Base-by-base conservation (phyloP, 2,329 filamentous ascomycete species). In the Trichoderma sp. region DNA sequence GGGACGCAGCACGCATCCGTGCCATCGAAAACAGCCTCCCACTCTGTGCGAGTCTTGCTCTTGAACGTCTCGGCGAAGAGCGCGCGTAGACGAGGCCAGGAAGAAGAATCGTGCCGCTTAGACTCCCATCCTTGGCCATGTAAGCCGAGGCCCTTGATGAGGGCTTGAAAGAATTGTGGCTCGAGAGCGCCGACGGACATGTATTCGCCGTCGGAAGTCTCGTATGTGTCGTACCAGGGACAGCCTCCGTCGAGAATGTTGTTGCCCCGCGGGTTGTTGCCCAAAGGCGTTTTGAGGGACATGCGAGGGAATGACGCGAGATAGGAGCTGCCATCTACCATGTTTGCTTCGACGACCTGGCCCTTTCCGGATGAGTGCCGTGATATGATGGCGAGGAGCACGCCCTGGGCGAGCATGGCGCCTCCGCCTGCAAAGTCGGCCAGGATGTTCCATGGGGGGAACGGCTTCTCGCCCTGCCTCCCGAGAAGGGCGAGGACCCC, bases 1-100 rank as follows among this genome's bases (percentile, higher is more conserved):
- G 95, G 95, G n/a, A 93, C 94, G 74, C 92, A 94, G 80, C 95
- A 98, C 1, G 95, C 95, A 82, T 98, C 95, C 0, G 93, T 96
- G 12, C 92, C 93, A 79, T 97, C 93, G 79, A 98, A 98, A 6
- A 97, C 84, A 4, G 73, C 79, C 81, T 97, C 95, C 95, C 95
- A 98, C 79, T 97, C 91, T 0, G 81, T 79, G 39, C 95, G 86
- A 5, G 91, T 92, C 82, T 90, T 93, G 58, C 83, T 81, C 79
- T 86, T 89, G 81, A 98, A 98, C 0, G 83, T 84, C 4, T 79
- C 79, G 3, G 86, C 86, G 75, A 97, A 91, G 3, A 89, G 79
- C 1, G 81, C 77, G 65, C 86, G 86, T 76, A 98, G 85, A 61
- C 85, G 87, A 0, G 89, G 87, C 95, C 94, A 98, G 26, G 86